Base-by-base conservation (phyloP, 192 early-diverging fungal genomes). In the Podila epigama region DNA sequence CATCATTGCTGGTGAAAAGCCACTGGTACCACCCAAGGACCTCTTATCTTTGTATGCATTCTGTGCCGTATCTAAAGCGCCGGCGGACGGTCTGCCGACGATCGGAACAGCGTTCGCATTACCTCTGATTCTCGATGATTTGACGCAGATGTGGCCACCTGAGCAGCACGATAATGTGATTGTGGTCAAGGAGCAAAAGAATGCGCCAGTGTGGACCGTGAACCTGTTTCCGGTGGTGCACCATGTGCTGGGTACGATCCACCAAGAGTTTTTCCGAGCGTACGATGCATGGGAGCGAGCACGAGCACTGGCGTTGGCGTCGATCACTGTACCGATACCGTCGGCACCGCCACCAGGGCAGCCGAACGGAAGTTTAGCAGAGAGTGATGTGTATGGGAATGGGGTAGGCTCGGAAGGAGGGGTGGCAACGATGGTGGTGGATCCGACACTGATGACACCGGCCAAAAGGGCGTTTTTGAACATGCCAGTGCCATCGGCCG, bases 121-220 rank as follows among this genome's bases (percentile, higher is more conserved):
- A 8, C 89, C 92, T 10, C 55, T 93, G 1, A 88, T 92, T 53
- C 56, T 93, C 28, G 92, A 93, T 58, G 92, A 93, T 63, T 86
- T 89, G 67, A 85, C 79, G 12, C 70, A 78, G 16, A 90, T 90
- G 86, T 93, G 92, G 92, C 88, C 89, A 11, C 32, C 75, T 12
- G 90, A 92, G 10, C 92, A 93, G 63, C 91, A 90, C 56, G 90
- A 91, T 50, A 90, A 91, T 68, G 87, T 93, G 56, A 91, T 93
- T 62, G 89, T 89, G 51, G 89, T 92, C 51, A 85, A 87, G 34
- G 87, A 90, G 51, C 81, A 79, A 35, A 61, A 63, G 11, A 77
- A 79, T 25, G 72, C 83, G 0, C 55, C 68, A 3, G 83, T 89
- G 7, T 92, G 91, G 91, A 86, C 86, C 29, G 91, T 92, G 16